These are phyloP conservation scores for Rheum nobile DNA, from an alignment of 148 eudicot species.

Conservation along the genomic window DNA sequence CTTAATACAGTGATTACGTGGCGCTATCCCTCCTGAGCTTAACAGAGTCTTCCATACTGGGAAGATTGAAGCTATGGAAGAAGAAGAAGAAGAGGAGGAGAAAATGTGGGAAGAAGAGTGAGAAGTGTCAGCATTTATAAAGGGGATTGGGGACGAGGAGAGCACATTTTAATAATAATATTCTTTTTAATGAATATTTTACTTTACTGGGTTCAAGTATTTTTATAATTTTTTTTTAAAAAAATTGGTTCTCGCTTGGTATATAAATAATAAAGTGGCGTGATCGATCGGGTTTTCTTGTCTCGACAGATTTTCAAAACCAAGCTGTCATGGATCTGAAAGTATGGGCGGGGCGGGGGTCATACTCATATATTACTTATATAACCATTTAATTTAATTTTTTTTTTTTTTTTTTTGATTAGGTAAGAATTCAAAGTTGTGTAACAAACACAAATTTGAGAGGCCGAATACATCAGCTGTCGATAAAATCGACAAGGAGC, in stretches of 20 bases:
- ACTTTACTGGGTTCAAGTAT: neutral
- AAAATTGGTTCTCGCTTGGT: no score
- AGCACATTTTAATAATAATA: neutral
- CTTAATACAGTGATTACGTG: conserved; percentile 7
- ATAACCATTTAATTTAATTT: neutral
- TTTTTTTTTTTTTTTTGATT: no score
- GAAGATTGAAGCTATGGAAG: neutral
- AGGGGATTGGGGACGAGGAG: conserved; percentile 6
- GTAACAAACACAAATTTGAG: no score
- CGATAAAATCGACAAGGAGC: no score
- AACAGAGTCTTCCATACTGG: conserved; percentile 24
- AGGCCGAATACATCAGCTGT: no score
- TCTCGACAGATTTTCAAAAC: conserved; percentile 8
- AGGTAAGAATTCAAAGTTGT: no score
- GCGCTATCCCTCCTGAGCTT: conserved; percentile 99
- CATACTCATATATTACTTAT: neutral
- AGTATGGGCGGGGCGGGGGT: neutral
- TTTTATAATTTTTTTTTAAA: neutral
- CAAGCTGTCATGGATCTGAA: conserved; percentile 8
- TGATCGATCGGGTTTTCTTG: conserved; percentile 8
- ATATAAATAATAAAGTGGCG: neutral
- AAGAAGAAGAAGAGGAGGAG: neutral
- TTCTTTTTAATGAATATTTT: neutral
- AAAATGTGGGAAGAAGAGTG: conserved; percentile 5
- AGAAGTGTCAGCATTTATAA: conserved; percentile 21